Evolutionary conservation across 2,329 filamentous ascomycete species (phyloP).

Genomic region (Claviceps sp.): DNA sequence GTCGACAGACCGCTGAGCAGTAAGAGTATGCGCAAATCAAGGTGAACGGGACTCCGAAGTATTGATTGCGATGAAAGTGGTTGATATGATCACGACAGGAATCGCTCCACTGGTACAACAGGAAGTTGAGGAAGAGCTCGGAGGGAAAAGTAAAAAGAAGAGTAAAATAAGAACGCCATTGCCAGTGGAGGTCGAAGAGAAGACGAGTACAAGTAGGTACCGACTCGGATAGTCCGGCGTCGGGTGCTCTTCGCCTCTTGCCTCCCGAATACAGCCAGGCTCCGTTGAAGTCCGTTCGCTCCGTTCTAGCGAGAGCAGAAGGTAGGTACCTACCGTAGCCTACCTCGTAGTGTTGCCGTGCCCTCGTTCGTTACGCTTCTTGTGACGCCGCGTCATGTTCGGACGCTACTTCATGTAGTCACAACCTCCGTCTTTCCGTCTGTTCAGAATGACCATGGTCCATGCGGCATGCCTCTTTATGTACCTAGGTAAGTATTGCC

Average conservation of each 20-base stretch:
- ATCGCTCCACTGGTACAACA: neutral
- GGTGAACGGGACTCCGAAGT: neutral
- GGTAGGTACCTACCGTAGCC: neutral
- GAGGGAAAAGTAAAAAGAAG: no score
- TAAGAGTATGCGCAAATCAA: neutral
- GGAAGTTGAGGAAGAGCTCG: neutral
- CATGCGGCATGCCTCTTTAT: no score
- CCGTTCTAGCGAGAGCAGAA: neutral
- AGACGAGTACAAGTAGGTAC: neutral
- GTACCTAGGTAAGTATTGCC: neutral
- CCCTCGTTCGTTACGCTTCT: neutral
- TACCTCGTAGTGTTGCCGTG: neutral
- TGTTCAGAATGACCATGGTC: no score
- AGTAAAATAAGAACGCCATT: neutral
- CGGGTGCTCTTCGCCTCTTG: constrained; percentile 1
- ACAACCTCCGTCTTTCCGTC: no score
- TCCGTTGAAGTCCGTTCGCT: neutral
- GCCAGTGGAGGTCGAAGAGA: neutral
- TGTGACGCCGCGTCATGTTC: no score
- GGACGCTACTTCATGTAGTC: no score
- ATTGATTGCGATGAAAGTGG: neutral
- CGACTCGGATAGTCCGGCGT: constrained; percentile 1
- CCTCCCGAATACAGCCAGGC: neutral
- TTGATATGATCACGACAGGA: neutral
- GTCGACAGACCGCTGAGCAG: neutral